Evolutionary conservation across 352 stramenopile genomes (phyloP).

Genomic region (Thalassiosira mediterranea): DNA sequence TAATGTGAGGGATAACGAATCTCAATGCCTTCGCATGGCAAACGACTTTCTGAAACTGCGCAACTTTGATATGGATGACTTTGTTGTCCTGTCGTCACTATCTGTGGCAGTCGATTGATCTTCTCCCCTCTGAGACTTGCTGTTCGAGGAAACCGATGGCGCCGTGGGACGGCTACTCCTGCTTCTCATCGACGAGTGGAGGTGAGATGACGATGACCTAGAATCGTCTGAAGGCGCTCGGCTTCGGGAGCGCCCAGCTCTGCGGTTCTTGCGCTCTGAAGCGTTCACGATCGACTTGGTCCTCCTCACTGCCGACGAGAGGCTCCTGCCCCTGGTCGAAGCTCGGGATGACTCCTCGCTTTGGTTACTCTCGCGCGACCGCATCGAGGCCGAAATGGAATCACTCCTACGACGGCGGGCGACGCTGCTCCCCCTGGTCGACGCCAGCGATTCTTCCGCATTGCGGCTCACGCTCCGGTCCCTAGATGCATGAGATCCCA

Average conservation of each 20-base stretch:
- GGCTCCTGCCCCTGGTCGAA: too few relatives aligned
- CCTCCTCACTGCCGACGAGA: neutral
- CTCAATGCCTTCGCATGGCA: too few relatives aligned
- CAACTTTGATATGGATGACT: neutral
- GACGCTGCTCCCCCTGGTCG: too few relatives aligned
- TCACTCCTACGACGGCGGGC: too few relatives aligned
- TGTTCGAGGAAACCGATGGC: conserved; percentile 1
- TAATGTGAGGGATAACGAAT: too few relatives aligned
- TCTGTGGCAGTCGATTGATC: neutral
- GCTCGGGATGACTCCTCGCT: too few relatives aligned
- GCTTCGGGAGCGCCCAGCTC: neutral
- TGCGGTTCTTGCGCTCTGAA: too few relatives aligned
- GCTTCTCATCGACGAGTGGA: too few relatives aligned
- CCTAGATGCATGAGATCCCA: neutral
- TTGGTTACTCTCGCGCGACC: too few relatives aligned
- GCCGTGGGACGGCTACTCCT: neutral
- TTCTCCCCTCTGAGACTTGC: neutral
- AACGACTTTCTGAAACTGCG: neutral
- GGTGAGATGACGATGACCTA: neutral
- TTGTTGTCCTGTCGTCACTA: neutral
- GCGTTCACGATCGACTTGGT: neutral
- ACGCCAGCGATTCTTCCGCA: too few relatives aligned
- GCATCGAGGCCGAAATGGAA: too few relatives aligned
- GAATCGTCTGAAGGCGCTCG: neutral
- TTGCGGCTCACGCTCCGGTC: too few relatives aligned